These are phyloP conservation scores for Cardamine resedifolia DNA, from an alignment of 345 rosid genomes.

Conservation along the genomic window DNA sequence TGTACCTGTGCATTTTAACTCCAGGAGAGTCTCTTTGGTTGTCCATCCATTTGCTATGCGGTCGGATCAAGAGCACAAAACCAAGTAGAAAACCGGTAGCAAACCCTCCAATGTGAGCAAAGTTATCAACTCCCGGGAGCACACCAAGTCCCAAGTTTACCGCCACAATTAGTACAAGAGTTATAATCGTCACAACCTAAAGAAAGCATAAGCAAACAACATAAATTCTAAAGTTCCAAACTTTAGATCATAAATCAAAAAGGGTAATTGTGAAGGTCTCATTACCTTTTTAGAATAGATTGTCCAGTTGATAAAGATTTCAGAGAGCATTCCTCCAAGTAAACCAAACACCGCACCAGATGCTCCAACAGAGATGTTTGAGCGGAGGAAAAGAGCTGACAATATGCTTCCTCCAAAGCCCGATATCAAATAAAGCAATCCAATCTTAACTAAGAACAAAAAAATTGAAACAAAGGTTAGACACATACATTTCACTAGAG, in stretches of 20 bases:
- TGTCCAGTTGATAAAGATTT: constrained; percentile 92
- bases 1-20: constrained; percentile 54
- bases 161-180: constrained; percentile 65
- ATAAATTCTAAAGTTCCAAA: background rate
- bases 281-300: constrained; percentile 86
- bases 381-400: constrained; percentile 82
- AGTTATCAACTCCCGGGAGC: constrained; percentile 97
- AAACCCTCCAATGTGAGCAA: constrained; percentile 97
- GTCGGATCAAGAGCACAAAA: constrained; percentile 82
- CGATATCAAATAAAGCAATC: constrained; percentile 80
- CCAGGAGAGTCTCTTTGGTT: constrained; percentile 49
- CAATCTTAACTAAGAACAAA: constrained; percentile 56
- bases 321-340: constrained; percentile 96
- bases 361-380: constrained; percentile 89
- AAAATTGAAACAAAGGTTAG: constrained; percentile 1
- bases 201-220: constrained; percentile 22
- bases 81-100: constrained; percentile 85
- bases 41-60: constrained; percentile 85
- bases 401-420: constrained; percentile 95
- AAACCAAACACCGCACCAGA: constrained; percentile 97
- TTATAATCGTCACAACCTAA: constrained; percentile 67
- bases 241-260: background rate
- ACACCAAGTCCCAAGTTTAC: constrained; percentile 89
- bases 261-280: background rate
- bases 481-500: background rate